Evolutionary conservation across 2,329 filamentous ascomycete species (phyloP), one percentile per base, ranked within the genome.

Genomic region (Pseudopyricularia cyperi): DNA sequence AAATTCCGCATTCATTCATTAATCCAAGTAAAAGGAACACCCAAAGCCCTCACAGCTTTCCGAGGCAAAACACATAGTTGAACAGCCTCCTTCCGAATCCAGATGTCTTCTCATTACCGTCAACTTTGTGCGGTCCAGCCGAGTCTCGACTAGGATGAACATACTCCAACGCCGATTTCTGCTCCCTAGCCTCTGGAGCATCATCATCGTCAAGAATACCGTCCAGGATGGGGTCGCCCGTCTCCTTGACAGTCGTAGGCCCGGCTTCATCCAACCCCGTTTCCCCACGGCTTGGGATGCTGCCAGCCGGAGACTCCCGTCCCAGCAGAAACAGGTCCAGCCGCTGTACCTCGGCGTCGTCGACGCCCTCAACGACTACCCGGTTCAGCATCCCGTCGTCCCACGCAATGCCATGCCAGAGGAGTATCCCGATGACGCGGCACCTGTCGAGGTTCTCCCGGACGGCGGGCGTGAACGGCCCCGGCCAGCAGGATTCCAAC

Each of bases 391-490:
- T 66, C 0, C 80, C 80, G 24, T 78, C 71, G 59, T 84, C 80
- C 62, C 80, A 83, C 2, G 79, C 79, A 59, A 78, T 79, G 1
- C 79, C 80, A 61, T 77, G 71, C 80, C 81, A 84, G 2, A 84
- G 66, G 17, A 84, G 55, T 6, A 83, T 69, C 0, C 81, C 80
- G 17, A 82, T 57, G 3, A 61, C 68, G 60, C 67, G 71, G 19
- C 7, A 22, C 24, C 46, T 14, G 14, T 53, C 50, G 4, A 56
- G 53, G 9, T 62, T 53, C 14, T 30, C 55, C 26, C 57, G 55
- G 8, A 77, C 57, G 17, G 63, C 63, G 0, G 68, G 65, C 1
- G 71, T 58, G 5, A 26, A 22, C 7, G 39, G 7, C 11, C 22
- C 39, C 22, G 39, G 7, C 39, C 39, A 44, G 39, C 22, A 26